Conservation (phyloP, 2,329 filamentous ascomycete genomes). For the Emergomyces orientalis region DNA sequence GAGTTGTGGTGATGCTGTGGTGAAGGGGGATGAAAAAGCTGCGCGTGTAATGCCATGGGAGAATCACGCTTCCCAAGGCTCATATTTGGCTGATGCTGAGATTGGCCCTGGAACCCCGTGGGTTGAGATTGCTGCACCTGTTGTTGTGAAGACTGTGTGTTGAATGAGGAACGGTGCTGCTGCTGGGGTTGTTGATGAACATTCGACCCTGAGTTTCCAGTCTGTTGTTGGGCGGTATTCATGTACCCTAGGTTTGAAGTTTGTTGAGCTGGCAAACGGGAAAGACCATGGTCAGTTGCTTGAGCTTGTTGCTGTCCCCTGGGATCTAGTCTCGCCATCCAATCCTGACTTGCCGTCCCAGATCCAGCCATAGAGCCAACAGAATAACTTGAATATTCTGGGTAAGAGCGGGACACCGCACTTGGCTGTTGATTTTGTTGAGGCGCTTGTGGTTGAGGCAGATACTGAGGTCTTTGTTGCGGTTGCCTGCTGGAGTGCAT, state of each 20-base stretch:
- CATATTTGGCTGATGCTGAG: constrained; percentile 13
- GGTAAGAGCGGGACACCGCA: constrained; percentile 22
- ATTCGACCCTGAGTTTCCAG: neutral
- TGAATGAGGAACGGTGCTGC: constrained; percentile 10
- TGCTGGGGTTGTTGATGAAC: constrained; percentile 12
- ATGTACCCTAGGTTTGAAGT: constrained; percentile 1
- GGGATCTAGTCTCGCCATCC: constrained; percentile 36
- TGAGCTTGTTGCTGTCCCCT: constrained; percentile 21
- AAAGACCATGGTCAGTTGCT: constrained; percentile 1
- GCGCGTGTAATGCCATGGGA: constrained; percentile 25
- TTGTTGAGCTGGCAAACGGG: constrained; percentile 8
- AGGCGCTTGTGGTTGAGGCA: constrained; percentile 11
- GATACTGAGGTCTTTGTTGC: constrained; percentile 15
- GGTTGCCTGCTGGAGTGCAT: constrained; percentile 10
- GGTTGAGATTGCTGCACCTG: constrained; percentile 17
- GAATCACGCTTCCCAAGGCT: constrained; percentile 5
- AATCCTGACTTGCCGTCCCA: constrained; percentile 28
- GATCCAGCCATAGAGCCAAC: constrained; percentile 20
- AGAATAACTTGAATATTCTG: constrained; percentile 27
- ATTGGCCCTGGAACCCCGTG: constrained; percentile 20
- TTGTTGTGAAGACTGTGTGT: neutral
- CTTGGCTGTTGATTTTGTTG: constrained; percentile 18
- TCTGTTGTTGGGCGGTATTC: neutral
- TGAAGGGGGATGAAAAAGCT: constrained; percentile 22
- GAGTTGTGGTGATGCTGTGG: constrained; percentile 25